phyloP scores from a whole-genome alignment of 345 rosid species.

The Hypericum androsaemum region DNA sequence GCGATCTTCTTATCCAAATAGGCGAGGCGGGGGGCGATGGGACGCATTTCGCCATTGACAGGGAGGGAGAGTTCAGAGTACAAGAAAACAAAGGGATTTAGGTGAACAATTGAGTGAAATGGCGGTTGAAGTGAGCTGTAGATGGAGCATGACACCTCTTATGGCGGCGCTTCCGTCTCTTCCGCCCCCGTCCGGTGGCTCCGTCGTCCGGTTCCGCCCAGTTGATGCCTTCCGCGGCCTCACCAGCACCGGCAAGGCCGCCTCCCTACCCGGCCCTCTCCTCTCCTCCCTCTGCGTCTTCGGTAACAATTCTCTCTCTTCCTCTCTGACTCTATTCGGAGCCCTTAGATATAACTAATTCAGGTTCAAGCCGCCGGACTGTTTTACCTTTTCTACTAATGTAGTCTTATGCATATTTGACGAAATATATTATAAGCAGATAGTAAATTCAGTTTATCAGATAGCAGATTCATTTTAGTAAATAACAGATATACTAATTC shows the following conservation, averaged over 20 bases:
- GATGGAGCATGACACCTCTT: constrained; percentile 65
- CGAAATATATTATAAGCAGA: no score
- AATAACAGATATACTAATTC: no score
- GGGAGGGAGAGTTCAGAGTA: not conserved
- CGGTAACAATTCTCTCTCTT: constrained; percentile 22
- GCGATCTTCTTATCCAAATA: no score
- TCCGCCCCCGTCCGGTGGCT: constrained; percentile 13
- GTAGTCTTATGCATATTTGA: no score
- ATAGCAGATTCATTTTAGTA: no score
- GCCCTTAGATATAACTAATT: not conserved
- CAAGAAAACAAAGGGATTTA: constrained; percentile 12
- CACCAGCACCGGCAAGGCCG: constrained; percentile 29
- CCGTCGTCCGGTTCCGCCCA: constrained; percentile 29
- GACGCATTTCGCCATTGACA: no score
- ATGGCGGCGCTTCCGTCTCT: constrained; percentile 56
- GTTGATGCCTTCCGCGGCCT: constrained; percentile 12
- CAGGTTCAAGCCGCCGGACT: no score
- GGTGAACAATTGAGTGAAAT: constrained; percentile 12
- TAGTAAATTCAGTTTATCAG: no score
- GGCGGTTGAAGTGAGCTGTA: constrained; percentile 17
- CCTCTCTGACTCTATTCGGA: not conserved
- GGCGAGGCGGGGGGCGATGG: no score
- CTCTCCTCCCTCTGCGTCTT: constrained; percentile 41
- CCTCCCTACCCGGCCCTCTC: constrained; percentile 42
- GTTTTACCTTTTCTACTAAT: no score